Evolutionary conservation across 2,329 filamentous ascomycete genomes (phyloP), one percentile per base, ranked within the genome.

Genomic region (Cladophialophora chaetospira): DNA sequence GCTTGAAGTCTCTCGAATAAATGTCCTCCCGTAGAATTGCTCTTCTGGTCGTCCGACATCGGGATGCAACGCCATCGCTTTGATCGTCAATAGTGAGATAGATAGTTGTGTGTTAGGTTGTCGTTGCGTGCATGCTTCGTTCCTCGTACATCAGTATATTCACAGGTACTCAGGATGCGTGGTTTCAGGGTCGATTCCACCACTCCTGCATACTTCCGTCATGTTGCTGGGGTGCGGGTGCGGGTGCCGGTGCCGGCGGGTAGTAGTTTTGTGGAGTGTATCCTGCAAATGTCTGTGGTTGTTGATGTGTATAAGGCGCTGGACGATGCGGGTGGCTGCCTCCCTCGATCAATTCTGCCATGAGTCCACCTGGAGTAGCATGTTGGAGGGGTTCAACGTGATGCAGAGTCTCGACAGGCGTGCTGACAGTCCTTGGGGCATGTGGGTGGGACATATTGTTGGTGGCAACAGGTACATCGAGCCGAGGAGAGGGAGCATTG

Each of bases 271-370:
- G 54, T n/a, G 49, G 13, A 13, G 26, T 26, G 26, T 51, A 51
- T 19, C 25, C 50, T 17, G 48, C 42, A 47, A 31, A 57, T 2
- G 55, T 23, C 45, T 53, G 53, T 35, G 47, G 51, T 51, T 47
- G n/a, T 25, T 42, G 48, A 40, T 36, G 25, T n/a, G 36, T 42
- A 19, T 31, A 51, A 5, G 48, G 48, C 15, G 36, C 15, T 2
- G 48, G 48, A 15, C 21, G 38, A 40, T 35, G 29, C n/a, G 59
- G 25, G 35, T 51, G n/a, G n/a, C n/a, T 33, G 29, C 48, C 58
- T 36, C 53, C 19, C 33, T 63, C 61, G 29, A 65, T 65, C 54
- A 65, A 53, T 42, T 63, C 63, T 11, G 63, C 63, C 61, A 65
- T 65, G 17, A 47, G 45, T 9, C 63, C 63, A 23, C 63, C 63